Evolutionary conservation across 1,284 basidiomycete genomes (phyloP), one percentile per base, ranked within the genome.

Genomic region (Abortiporus biennis): DNA sequence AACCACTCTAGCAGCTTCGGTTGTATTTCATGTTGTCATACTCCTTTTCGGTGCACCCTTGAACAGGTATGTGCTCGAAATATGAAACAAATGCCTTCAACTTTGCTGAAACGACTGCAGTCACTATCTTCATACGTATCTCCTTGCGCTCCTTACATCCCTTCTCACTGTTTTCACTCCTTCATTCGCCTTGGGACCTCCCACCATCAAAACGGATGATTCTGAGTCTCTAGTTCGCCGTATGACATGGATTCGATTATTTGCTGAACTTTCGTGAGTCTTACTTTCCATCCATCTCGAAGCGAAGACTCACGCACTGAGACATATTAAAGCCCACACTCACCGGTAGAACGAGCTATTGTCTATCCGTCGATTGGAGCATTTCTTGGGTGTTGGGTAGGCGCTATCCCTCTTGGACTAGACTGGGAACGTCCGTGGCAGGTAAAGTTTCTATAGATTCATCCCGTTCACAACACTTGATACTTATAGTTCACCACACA

Each of bases 351-450:
- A 63, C 70, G 83, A 40, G 78, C 82, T 0, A 59, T 94, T 17
- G 74, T 91, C n/a, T 91, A 86, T 53, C 88, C 93, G 8, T 71
- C 76, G 3, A 54, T 84, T 15, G 89, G 89, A n/a, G 67, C 86
- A 1, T 51, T 85, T 16, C 19, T 83, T 11, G 92, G 92, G 4
- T 72, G 76, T 30, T 95, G 91, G 92, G 35, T 76, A 5, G 91
- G 91, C 13, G 79, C 76, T 2, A 70, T 92, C 32, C 87, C 89
- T 0, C 80, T 92, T 42, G 85, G 90, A 0, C 77, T 97, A 6
- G 93, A 97, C 62, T 97, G 93, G 93, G 92, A 93, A 58, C 73
- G 91, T 38, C 89, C 92, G 8, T 96, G 92, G 92, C 93, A 96
- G 82, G 91, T 89, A 42, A 44, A 76, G n/a, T n/a, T 61, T 37